A percentile compares a stretch with the other conserved stretches of the same genome.
These are phyloP conservation scores for Henningerozyma blattae DNA, from an alignment of 805 yeast genomes.

Conservation along the genomic window DNA sequence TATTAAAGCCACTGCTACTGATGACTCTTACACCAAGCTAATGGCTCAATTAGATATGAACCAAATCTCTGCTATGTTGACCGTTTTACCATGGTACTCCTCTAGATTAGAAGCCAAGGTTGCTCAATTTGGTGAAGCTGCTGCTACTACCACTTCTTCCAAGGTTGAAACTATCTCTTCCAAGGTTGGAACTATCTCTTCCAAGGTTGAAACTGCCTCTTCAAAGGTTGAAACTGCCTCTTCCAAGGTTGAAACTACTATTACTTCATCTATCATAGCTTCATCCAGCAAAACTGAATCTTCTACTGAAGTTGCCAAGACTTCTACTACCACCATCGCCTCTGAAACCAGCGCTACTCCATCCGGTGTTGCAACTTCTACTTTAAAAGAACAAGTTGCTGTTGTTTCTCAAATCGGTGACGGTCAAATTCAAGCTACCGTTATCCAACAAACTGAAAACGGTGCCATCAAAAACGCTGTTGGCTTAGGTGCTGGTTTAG, in stretches of 20 bases:
- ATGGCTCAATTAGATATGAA: slow-evolving; percentile 12
- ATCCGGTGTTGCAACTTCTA: not conserved
- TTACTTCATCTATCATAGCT: not conserved
- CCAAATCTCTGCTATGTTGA: slow-evolving; percentile 16
- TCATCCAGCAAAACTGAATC: not conserved
- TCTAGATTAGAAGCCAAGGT: slow-evolving; percentile 12
- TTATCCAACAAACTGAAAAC: slow-evolving; percentile 3
- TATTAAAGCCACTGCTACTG: slow-evolving; percentile 4
- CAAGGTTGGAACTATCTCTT: slow-evolving; percentile 1
- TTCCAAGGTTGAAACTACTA: slow-evolving; percentile 2
- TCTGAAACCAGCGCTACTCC: slow-evolving; percentile 1
- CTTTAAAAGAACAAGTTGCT: not conserved
- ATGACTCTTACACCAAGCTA: slow-evolving; percentile 20
- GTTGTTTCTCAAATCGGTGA: not conserved
- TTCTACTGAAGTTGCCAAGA: not conserved
- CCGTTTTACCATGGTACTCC: slow-evolving; percentile 27
- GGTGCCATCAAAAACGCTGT: slow-evolving; percentile 2
- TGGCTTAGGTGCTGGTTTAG: slow-evolving; percentile 3
- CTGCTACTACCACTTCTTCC: slow-evolving; percentile 2
- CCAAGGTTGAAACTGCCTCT: slow-evolving; percentile 1
- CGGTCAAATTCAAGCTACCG: not conserved
- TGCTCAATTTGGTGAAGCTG: slow-evolving; percentile 1
- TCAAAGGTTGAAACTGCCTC: slow-evolving; percentile 1
- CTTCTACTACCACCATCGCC: not conserved
- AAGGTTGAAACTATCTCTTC: not conserved